Evolutionary conservation across 208 protist species (phyloP).

Genomic region (Leishmania lainsoni): DNA sequence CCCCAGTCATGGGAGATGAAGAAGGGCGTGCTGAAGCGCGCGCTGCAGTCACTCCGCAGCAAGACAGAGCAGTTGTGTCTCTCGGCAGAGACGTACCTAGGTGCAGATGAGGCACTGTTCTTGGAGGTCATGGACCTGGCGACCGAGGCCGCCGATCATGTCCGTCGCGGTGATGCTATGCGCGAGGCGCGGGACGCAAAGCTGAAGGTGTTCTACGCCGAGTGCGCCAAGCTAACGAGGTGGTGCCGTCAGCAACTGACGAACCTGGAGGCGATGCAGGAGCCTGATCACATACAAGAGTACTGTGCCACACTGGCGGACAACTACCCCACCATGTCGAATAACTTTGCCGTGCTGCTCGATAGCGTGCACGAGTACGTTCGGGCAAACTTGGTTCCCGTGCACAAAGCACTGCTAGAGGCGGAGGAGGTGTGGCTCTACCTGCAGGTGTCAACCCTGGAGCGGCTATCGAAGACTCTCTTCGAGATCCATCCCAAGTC

Average conservation of each 20-base stretch:
- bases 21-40: conserved; percentile 30
- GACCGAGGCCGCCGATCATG: conserved; percentile 35
- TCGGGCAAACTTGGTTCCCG: conserved; percentile 43
- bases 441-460: conserved; percentile 76
- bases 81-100: conserved; percentile 20
- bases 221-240: conserved; percentile 66
- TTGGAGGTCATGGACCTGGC: conserved; percentile 47
- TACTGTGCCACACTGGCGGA: conserved; percentile 78
- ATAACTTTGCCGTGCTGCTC: conserved; percentile 72
- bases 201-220: conserved; percentile 46
- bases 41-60: conserved; percentile 28
- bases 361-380: conserved; percentile 64
- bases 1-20: conserved; percentile 41
- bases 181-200: conserved; percentile 41
- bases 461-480: conserved; percentile 74
- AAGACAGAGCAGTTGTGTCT: conserved; percentile 21
- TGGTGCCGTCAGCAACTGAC: conserved; percentile 90
- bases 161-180: conserved; percentile 34
- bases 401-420: conserved; percentile 74
- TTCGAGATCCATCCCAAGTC: conserved; percentile 81
- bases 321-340: conserved; percentile 84
- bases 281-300: conserved; percentile 89
- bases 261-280: conserved; percentile 86
- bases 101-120: conserved; percentile 42
- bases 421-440: conserved; percentile 85